Evolutionary conservation across 345 rosid species (phyloP).

Genomic region (Ailanthus altissimus): DNA sequence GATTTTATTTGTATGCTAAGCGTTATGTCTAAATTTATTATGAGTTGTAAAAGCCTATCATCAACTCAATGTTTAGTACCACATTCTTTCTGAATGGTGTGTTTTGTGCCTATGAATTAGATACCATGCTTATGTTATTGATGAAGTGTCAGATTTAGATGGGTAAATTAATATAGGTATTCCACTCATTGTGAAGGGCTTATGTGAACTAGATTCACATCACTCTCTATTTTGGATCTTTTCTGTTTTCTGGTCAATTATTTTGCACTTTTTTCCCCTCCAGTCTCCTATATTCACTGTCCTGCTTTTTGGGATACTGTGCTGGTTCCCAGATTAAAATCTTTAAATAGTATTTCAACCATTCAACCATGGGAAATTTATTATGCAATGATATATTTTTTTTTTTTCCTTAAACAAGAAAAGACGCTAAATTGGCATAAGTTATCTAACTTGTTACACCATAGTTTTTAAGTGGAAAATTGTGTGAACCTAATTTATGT

Average conservation of each 20-base stretch:
- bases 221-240: neutral
- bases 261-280: neutral
- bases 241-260: neutral
- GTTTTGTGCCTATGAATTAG: neutral
- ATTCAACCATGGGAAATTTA: neutral
- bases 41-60: neutral
- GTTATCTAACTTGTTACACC: neutral
- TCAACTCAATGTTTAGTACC: neutral
- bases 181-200: neutral
- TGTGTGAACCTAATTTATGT: slow-evolving; percentile 15
- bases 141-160: neutral
- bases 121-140: neutral
- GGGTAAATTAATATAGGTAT: neutral
- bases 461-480: slow-evolving; percentile 6
- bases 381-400: neutral
- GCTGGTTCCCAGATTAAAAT: neutral
- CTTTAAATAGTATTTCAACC: slow-evolving; percentile 3
- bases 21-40: neutral
- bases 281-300: neutral
- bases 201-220: neutral
- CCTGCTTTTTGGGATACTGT: neutral
- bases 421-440: neutral
- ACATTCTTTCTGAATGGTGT: neutral
- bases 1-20: neutral
- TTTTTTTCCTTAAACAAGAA: neutral